Evolutionary conservation across 1,139 yeast species (phyloP), one percentile per base, ranked within the genome.

Genomic region (Geotrichum aggregatum): DNA sequence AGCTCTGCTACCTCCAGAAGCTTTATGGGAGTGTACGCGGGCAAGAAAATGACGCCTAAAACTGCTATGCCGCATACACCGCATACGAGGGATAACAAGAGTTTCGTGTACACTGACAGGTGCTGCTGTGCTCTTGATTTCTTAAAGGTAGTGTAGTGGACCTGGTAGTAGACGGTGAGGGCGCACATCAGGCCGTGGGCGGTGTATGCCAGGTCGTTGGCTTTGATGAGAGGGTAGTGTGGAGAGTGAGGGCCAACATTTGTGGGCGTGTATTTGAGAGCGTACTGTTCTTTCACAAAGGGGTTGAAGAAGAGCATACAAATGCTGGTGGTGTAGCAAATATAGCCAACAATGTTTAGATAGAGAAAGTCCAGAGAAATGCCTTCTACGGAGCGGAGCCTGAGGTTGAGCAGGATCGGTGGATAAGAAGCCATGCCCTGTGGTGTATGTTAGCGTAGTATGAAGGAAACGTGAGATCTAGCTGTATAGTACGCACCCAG

Each of bases 341-440:
- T 30, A 53, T 76, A 76, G 2, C 80, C 80, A 26, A 74, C 59
- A 21, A 71, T 63, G 60, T 75, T 76, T 42, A 76, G 64, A 30
- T 65, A 62, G 3, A 73, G 63, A 52, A 71, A 75, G 59, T 76
- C 80, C 8, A 72, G 51, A 0, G 78, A 73, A 19, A 75, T 66
- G 3, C 79, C 77, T 59, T 76, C 79, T 1, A 77, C 71, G 1
- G 75, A 68, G 52, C 61, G 64, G 35, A 75, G 61, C 40, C 61
- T 59, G 39, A 62, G 61, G 49, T 73, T 73, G 21, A 76, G 65
- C 34, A 69, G 55, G 3, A 76, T 56, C 1, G 78, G 73, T 3
- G 80, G 80, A 57, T 76, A 76, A 47, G 74, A 69, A 14, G 79
- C 72, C 3, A 74, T 57, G 48, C 77, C 71, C 79, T 73, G 62